Percentiles rank a stretch among this genome's conserved stretches.
Evolutionary conservation across 2,329 filamentous ascomycete species (phyloP).

Genomic region (Diplodia corticola): DNA sequence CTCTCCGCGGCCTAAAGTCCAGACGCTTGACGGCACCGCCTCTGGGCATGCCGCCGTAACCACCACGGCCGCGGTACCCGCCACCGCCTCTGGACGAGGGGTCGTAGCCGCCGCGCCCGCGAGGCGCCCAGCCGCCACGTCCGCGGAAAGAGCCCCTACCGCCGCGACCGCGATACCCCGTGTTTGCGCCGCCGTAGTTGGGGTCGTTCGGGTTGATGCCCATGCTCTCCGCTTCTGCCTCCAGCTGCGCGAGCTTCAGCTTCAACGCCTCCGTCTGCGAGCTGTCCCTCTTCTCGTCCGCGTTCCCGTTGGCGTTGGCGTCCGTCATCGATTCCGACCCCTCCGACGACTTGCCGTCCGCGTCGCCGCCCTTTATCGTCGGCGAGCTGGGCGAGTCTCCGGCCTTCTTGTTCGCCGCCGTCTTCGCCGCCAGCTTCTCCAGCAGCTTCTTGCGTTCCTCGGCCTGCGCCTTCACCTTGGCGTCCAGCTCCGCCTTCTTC

Average conservation of each 20-base stretch:
- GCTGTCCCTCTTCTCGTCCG: slow-evolving; percentile 32
- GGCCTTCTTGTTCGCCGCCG: neutral
- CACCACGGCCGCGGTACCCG: slow-evolving; percentile 44
- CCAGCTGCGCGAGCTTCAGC: slow-evolving; percentile 69
- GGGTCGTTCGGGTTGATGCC: slow-evolving; percentile 63
- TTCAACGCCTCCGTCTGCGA: slow-evolving; percentile 65
- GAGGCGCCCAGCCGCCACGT: slow-evolving; percentile 38
- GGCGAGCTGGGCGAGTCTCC: slow-evolving; percentile 5
- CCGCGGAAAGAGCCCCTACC: slow-evolving; percentile 38
- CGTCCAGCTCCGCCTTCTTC: slow-evolving; percentile 64
- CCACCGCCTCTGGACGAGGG: slow-evolving; percentile 11
- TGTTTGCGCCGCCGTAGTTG: slow-evolving; percentile 20
- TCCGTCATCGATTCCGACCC: slow-evolving; percentile 5
- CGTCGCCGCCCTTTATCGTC: slow-evolving; percentile 26
- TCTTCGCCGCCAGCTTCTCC: slow-evolving; percentile 52
- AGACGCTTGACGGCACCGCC: slow-evolving; percentile 62
- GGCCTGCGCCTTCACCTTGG: slow-evolving; percentile 62
- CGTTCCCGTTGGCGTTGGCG: slow-evolving; percentile 26
- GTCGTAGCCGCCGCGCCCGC: slow-evolving; percentile 36
- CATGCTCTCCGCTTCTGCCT: slow-evolving; percentile 69
- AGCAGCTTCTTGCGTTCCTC: slow-evolving; percentile 64
- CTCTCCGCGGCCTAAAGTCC: slow-evolving; percentile 72
- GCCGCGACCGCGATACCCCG: slow-evolving; percentile 32
- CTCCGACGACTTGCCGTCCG: slow-evolving; percentile 24
- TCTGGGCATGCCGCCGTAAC: slow-evolving; percentile 41